Evolutionary conservation across 2,329 filamentous ascomycete species (phyloP).

Genomic region (Penicillium sp.): DNA sequence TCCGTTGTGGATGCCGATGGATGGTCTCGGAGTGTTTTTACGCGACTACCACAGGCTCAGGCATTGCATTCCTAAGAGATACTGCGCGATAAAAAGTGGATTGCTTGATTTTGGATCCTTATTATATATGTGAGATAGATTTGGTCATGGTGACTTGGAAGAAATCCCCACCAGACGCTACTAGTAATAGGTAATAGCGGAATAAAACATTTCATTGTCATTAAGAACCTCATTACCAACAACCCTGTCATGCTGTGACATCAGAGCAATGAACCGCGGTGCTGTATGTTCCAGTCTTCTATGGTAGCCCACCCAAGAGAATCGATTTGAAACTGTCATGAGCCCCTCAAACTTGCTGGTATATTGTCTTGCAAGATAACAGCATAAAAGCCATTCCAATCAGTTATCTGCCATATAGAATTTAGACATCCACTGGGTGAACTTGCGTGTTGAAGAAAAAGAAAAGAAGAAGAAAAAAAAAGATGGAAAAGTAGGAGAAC

Average conservation of each 20-base stretch:
- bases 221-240: background rate
- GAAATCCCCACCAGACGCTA: background rate
- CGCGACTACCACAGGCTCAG: slow-evolving; percentile 38
- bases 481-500: slow-evolving; percentile 15
- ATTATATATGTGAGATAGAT: background rate
- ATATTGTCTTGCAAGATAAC: slow-evolving; percentile 41
- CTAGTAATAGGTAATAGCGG: background rate
- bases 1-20: slow-evolving; percentile 58
- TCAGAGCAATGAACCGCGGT: slow-evolving; percentile 4
- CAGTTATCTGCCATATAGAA: slow-evolving; percentile 28
- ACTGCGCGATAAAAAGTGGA: background rate
- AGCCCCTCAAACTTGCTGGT: slow-evolving; percentile 49
- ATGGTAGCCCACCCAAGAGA: slow-evolving; percentile 46
- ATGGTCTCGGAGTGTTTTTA: slow-evolving; percentile 60
- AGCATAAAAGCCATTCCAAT: slow-evolving; percentile 19
- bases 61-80: slow-evolving; percentile 3
- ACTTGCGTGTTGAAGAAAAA: slow-evolving; percentile 31
- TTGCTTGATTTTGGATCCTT: background rate
- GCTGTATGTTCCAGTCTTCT: slow-evolving; percentile 44
- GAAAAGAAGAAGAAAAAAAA: slow-evolving; percentile 15
- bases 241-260: slow-evolving; percentile 3
- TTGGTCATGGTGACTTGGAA: background rate
- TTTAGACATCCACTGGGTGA: slow-evolving; percentile 29
- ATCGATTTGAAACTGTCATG: slow-evolving; percentile 31
- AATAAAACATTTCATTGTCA: background rate